Percentiles rank a stretch among this genome's conserved stretches.
phyloP scores from a whole-genome alignment of 2,329 filamentous ascomycete genomes.

The Colletotrichum echinochloae region DNA sequence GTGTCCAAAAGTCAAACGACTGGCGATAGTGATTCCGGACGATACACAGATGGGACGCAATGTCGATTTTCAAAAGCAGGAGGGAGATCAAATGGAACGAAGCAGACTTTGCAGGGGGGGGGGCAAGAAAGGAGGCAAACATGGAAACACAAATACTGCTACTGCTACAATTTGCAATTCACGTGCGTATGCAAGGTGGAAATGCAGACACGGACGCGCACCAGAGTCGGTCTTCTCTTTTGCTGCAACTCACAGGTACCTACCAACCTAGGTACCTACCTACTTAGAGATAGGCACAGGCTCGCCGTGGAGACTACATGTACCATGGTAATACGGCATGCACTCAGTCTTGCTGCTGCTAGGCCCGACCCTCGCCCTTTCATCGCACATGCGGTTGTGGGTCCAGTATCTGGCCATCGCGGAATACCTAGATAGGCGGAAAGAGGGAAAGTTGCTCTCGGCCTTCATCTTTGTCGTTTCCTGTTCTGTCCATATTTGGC shows the following conservation, averaged over 20 bases:
- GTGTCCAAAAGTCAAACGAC: not conserved
- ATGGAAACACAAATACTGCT: slow-evolving; percentile 4
- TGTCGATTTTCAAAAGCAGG: not conserved
- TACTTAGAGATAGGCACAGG: not conserved
- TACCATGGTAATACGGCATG: too few relatives aligned
- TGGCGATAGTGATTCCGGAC: slow-evolving; percentile 2
- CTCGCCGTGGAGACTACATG: not conserved
- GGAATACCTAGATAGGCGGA: not conserved
- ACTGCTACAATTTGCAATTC: slow-evolving; percentile 6
- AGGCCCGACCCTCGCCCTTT: not conserved
- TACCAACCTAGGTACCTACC: too few relatives aligned
- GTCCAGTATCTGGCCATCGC: not conserved
- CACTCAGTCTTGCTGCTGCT: not conserved
- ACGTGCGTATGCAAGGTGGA: slow-evolving; percentile 6
- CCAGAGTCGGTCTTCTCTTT: not conserved
- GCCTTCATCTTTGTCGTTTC: not conserved
- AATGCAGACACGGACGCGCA: slow-evolving; percentile 5
- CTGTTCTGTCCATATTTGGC: slow-evolving; percentile 4
- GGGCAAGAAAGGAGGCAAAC: not conserved
- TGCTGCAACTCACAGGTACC: not conserved
- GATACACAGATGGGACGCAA: slow-evolving; percentile 18
- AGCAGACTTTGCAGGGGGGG: not conserved
- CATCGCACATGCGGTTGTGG: not conserved
- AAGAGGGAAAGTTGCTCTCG: not conserved
- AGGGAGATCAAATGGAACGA: slow-evolving; percentile 1